These are phyloP conservation scores for Simplicillium sp. DNA, from an alignment of 2,329 filamentous ascomycete species.

Conservation along the genomic window DNA sequence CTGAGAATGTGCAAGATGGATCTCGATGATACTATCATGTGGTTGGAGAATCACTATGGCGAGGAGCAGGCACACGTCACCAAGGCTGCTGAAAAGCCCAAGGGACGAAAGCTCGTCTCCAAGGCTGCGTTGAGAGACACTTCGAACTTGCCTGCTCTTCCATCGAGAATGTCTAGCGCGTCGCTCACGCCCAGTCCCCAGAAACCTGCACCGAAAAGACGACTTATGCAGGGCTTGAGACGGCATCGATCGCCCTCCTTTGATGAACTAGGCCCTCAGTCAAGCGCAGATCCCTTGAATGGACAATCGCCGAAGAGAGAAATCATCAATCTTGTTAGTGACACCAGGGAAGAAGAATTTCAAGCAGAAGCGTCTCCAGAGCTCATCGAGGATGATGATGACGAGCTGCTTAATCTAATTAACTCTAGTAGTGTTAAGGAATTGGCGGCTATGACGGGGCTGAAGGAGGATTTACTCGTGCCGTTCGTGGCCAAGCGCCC, in stretches of 20 bases:
- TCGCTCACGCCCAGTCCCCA: slow-evolving; percentile 17
- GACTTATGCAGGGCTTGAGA: slow-evolving; percentile 24
- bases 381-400: slow-evolving; percentile 20
- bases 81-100: slow-evolving; percentile 11
- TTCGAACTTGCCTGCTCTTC: background rate
- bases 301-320: background rate
- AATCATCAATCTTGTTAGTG: slow-evolving; percentile 24
- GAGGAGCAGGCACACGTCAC: background rate
- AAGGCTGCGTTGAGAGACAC: slow-evolving; percentile 16
- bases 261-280: slow-evolving; percentile 13
- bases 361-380: slow-evolving; percentile 22
- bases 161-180: slow-evolving; percentile 2
- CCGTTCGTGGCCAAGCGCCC: slow-evolving; percentile 66
- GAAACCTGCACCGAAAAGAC: slow-evolving; percentile 17
- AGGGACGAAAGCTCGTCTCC: slow-evolving; percentile 18
- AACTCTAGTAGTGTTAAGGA: slow-evolving; percentile 70
- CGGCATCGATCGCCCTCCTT: slow-evolving; percentile 12
- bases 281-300: slow-evolving; percentile 9
- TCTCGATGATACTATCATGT: slow-evolving; percentile 23
- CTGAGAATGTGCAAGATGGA: slow-evolving; percentile 21
- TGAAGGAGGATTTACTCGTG: slow-evolving; percentile 59
- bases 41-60: slow-evolving; percentile 12
- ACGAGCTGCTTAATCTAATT: slow-evolving; percentile 64
- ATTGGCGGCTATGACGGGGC: slow-evolving; percentile 72
- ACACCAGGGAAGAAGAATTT: slow-evolving; percentile 32